phyloP scores from a whole-genome alignment of 805 yeast species.

The Kuraishia molischiana region DNA sequence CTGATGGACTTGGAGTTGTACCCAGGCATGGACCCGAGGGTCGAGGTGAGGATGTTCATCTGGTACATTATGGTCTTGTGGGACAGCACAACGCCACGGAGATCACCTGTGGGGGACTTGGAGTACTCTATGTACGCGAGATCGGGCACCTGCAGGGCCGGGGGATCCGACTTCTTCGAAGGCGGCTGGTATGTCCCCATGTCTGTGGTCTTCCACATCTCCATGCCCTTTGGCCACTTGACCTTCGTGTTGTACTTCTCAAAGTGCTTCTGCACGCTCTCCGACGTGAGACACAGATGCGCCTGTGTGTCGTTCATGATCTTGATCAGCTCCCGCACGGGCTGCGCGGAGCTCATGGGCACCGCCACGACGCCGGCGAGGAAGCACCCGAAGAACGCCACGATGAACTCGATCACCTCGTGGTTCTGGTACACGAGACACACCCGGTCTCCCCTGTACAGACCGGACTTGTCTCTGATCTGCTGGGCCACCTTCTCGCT shows the following conservation, averaged over 20 bases:
- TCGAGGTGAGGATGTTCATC: slow-evolving; percentile 63
- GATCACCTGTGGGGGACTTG: slow-evolving; percentile 81
- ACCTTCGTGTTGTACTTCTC: slow-evolving; percentile 47
- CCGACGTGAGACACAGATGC: slow-evolving; percentile 74
- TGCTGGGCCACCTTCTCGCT: slow-evolving; percentile 86
- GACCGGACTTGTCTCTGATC: slow-evolving; percentile 54
- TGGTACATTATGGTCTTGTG: slow-evolving; percentile 86
- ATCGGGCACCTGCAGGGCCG: slow-evolving; percentile 67
- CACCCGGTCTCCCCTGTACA: slow-evolving; percentile 77
- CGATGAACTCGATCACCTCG: slow-evolving; percentile 78
- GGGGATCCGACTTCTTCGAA: slow-evolving; percentile 46
- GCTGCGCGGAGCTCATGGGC: slow-evolving; percentile 73
- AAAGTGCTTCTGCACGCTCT: slow-evolving; percentile 61
- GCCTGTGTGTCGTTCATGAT: slow-evolving; percentile 69
- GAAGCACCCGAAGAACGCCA: slow-evolving; percentile 85
- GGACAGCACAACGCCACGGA: slow-evolving; percentile 88
- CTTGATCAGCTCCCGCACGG: slow-evolving; percentile 57
- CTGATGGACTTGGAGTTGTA: slow-evolving; percentile 29
- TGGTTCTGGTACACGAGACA: slow-evolving; percentile 73
- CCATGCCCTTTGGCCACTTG: slow-evolving; percentile 68
- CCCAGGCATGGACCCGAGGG: slow-evolving; percentile 54
- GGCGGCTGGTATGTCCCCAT: slow-evolving; percentile 61
- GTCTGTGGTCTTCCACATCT: slow-evolving; percentile 79
- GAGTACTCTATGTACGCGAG: slow-evolving; percentile 91
- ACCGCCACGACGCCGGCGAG: slow-evolving; percentile 92